Evolutionary conservation across 176 grass and related monocot genomes (phyloP), one percentile per base, ranked within the genome.

Genomic region (Avena insularis): DNA sequence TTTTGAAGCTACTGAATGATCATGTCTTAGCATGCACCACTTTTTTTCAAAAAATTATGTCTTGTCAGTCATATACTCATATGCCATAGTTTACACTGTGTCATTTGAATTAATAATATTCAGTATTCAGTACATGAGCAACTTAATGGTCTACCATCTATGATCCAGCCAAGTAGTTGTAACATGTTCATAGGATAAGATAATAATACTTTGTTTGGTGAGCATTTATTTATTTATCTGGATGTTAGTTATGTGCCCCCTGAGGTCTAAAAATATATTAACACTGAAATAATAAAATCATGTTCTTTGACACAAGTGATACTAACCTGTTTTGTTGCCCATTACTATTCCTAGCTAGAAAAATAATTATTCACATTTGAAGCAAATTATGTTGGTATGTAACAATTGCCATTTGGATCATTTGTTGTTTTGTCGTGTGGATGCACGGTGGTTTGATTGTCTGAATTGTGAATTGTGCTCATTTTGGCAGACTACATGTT

Each of bases 381-480:
- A 11, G 8, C 2, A 8, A 81, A 46, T 35, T 74, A 19, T 47
- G 31, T 16, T 5, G 79, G 50, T 27, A 29, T 21, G 38, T 15
- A 23, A 13, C 12, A 27, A 79, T 54, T 87, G 20, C 20, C 17
- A 66, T 57, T 77, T 11, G 48, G 48, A 48, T n/a, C 46, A 63
- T 51, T 19, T 46, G 12, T 14, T 82, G 71, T 50, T 66, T 45
- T 55, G 16, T 56, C 55, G 9, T 82, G 62, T 77, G 14, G 57
- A n/a, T 17, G 2, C 38, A 33, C 16, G 7, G 21, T 75, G 63
- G 12, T 72, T 75, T 84, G 36, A 63, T 89, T 54, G 25, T 76
- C 73, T 54, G 73, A 75, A 27, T 51, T 76, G 23, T 77, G 74
- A 75, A 27, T 53, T 76, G 25, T 77, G 74, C 27, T 77, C 50